Base-by-base conservation (phyloP, 805 yeast genomes). In the Trichomonascus vanleenenianus region DNA sequence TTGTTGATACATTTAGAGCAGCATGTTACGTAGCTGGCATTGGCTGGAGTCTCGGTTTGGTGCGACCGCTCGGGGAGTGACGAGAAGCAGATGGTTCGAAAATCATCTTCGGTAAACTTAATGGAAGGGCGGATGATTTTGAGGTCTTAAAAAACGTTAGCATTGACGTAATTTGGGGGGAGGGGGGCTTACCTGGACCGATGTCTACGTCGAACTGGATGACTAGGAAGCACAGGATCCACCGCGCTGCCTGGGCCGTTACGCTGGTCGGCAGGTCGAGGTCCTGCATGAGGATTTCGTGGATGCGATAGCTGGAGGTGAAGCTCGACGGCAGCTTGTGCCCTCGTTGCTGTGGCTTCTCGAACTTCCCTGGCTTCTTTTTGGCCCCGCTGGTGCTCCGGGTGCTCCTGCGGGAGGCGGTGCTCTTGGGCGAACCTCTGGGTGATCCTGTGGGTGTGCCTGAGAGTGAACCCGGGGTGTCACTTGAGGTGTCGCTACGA, bases 251-350 rank as follows among this genome's bases (percentile, higher is more conserved):
- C 1, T 37, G 32, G 5, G 50, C 37, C 8, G 44, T 35, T 12
- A 45, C 42, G 14, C 43, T 10, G 9, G 39, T 27, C 18, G 49
- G 48, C 16, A 52, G 45, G n/a, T 39, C 43, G 32, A 35, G 25
- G 16, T 47, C 44, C 12, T 42, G 41, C 15, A 56, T 50, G 36
- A 56, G 46, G 16, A 50, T 41, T 40, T 57, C 58, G 39, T 57
- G 59, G 52, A 56, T 53, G 12, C 49, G 79, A 78, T 54, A 81
- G 79, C 32, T 67, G 63, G 50, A 63, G 68, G 51, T 59, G 75
- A 56, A 72, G 65, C 59, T 62, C 63, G 44, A 66, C 60, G 58
- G 73, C 62, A 54, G n/a, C 7, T 20, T 16, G 18, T 37, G 27
- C 7, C 27, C 27, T 4, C 27, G 27, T 5, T 22, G 27, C 27